A percentile compares a stretch with the other conserved stretches of the same genome.
phyloP scores from a whole-genome alignment of 2,329 filamentous ascomycete genomes.

The Annulohypoxylon truncatum region DNA sequence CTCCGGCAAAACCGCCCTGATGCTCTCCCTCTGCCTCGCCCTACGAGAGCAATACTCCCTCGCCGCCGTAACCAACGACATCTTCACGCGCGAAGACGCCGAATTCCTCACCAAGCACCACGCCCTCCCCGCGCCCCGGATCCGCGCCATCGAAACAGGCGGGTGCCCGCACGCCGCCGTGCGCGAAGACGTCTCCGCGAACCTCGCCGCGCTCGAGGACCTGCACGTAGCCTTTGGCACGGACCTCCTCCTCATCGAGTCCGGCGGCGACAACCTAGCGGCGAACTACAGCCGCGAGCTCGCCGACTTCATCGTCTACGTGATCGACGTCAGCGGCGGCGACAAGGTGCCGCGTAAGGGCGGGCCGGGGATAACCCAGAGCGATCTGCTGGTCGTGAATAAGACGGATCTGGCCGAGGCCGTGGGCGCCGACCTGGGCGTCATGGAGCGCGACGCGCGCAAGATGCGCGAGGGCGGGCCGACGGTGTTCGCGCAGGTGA shows the following conservation, averaged over 20 bases:
- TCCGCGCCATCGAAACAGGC: constrained; percentile 96
- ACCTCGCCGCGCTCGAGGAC: constrained; percentile 91
- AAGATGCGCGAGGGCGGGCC: constrained; percentile 97
- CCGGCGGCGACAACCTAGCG: constrained; percentile 94
- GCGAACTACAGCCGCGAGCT: constrained; percentile 96
- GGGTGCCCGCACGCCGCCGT: constrained; percentile 97
- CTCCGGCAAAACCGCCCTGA: constrained; percentile 95
- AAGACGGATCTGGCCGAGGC: constrained; percentile 95
- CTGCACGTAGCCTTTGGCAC: constrained; percentile 83
- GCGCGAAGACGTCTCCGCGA: constrained; percentile 94
- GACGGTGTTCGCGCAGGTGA: constrained; percentile 97
- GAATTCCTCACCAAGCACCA: constrained; percentile 92
- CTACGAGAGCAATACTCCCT: constrained; percentile 86
- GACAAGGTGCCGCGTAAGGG: constrained; percentile 98
- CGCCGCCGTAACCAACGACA: constrained; percentile 97
- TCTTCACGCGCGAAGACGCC: constrained; percentile 98
- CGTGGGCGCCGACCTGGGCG: constrained; percentile 86
- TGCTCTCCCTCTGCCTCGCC: constrained; percentile 90
- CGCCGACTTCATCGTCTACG: constrained; percentile 98
- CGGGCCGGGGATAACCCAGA: constrained; percentile 96
- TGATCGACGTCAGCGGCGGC: constrained; percentile 95
- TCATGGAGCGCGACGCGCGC: constrained; percentile 94
- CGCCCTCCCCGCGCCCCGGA: constrained; percentile 84
- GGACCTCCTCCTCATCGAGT: constrained; percentile 93
- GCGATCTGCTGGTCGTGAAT: constrained; percentile 92